Evolutionary conservation across 257 asterid species (phyloP), one percentile per base, ranked within the genome.

Genomic region (Ilex asprella): DNA sequence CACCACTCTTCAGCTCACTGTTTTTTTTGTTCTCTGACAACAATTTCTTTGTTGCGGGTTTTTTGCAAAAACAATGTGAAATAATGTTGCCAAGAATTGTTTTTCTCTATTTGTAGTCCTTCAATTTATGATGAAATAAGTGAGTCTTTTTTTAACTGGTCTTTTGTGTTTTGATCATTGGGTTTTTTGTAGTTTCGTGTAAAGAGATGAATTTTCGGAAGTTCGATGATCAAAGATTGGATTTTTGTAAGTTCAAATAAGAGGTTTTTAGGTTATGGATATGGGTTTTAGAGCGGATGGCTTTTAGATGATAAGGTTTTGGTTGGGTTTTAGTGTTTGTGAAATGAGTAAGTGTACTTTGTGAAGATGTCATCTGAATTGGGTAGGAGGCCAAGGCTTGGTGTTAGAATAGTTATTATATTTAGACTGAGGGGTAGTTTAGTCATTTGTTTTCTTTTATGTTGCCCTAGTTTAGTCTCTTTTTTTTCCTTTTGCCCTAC

Each of bases 341-440:
- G 5, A 68, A 62, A 73, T 68, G 79, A 67, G 74, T 62, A 65
- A 54, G 30, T 70, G 61, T 54, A 59, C 54, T 65, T 69, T 53
- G 65, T 63, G 75, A 69, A 75, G 67, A 86, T 86, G 96, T 65
- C 84, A 56, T 79, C 96, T 70, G 94, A 86, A 63, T 70, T 88
- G 73, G n/a, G n/a, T n/a, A n/a, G n/a, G n/a, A n/a, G n/a, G n/a
- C n/a, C n/a, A n/a, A n/a, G n/a, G n/a, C n/a, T n/a, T n/a, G n/a
- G n/a, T n/a, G n/a, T n/a, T n/a, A n/a, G n/a, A n/a, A n/a, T n/a
- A n/a, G n/a, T n/a, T n/a, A n/a, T n/a, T n/a, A n/a, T n/a, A n/a
- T n/a, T n/a, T n/a, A n/a, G n/a, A n/a, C n/a, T n/a, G n/a, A n/a
- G n/a, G n/a, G n/a, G n/a, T n/a, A n/a, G n/a, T n/a, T n/a, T n/a